Conservation (phyloP, 805 yeast genomes). For the Yarrowia osloensis region DNA sequence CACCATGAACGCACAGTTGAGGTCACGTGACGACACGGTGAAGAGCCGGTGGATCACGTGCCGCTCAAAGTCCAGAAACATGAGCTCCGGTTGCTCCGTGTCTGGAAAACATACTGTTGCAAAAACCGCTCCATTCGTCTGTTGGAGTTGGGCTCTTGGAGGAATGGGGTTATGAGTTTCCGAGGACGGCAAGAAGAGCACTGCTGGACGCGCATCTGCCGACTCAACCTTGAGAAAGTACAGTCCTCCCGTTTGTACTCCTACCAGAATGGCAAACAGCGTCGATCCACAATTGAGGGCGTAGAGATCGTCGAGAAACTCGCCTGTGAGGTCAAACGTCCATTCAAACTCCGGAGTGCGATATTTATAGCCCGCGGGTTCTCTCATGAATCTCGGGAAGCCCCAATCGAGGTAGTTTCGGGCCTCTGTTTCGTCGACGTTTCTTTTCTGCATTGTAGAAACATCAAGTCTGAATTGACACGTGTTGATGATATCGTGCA, state of each 20-base stretch:
- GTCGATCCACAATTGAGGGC: background rate
- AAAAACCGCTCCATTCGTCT: conserved; percentile 1
- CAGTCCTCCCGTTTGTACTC: background rate
- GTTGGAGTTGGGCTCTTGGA: conserved; percentile 4
- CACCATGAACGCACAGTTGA: conserved; percentile 7
- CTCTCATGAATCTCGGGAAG: background rate
- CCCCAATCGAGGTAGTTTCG: conserved; percentile 15
- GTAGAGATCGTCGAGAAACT: conserved; percentile 1
- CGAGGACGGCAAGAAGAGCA: background rate
- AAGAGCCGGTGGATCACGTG: background rate
- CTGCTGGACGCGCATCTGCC: background rate
- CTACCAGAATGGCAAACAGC: background rate
- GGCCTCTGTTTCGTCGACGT: background rate
- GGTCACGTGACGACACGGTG: conserved; percentile 6
- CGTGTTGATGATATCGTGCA: background rate
- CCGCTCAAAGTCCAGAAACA: background rate
- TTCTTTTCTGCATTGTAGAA: background rate
- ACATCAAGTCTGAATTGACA: background rate
- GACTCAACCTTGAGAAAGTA: background rate
- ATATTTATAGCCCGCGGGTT: background rate
- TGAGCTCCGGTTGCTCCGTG: background rate
- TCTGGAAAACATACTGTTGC: background rate
- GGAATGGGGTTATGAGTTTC: conserved; percentile 1
- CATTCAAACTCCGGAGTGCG: background rate
- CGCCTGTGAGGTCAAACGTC: conserved; percentile 1